Conservation (phyloP, 106 monocot genomes). For the Hemerocallis citrina region DNA sequence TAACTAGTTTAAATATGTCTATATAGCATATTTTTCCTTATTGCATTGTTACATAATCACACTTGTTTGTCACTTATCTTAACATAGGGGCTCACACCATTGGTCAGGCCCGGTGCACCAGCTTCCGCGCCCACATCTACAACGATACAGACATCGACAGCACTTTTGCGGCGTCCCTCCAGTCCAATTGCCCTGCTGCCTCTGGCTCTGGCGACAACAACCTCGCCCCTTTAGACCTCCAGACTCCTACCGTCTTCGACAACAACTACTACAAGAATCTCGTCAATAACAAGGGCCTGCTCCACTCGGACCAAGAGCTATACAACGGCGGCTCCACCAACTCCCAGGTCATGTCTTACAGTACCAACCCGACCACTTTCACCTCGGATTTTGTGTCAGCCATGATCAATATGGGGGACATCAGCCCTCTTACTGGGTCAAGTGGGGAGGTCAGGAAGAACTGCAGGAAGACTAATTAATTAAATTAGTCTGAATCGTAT, state of each 20-base stretch:
- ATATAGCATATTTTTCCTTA: no score
- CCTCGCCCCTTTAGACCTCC: constrained; percentile 24
- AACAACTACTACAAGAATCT: constrained; percentile 34
- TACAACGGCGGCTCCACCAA: constrained; percentile 28
- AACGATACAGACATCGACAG: constrained; percentile 44
- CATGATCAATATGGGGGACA: constrained; percentile 29
- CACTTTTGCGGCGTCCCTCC: constrained; percentile 15
- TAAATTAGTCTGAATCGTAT: constrained; percentile 65
- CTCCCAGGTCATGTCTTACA: constrained; percentile 20
- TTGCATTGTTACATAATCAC: no score
- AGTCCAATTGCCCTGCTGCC: constrained; percentile 27
- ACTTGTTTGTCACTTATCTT: background rate
- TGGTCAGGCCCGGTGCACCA: constrained; percentile 34
- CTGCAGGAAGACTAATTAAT: constrained; percentile 26
- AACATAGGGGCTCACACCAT: constrained; percentile 39
- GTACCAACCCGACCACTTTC: constrained; percentile 11
- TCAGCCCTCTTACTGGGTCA: constrained; percentile 27
- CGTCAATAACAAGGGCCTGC: constrained; percentile 22
- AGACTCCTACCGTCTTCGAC: constrained; percentile 26
- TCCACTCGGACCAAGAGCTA: constrained; percentile 46
- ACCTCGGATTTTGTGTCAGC: constrained; percentile 18
- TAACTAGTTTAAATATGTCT: no score
- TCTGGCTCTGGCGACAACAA: constrained; percentile 31
- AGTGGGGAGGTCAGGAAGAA: constrained; percentile 33
- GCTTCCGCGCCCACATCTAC: constrained; percentile 34